Evolutionary conservation across 176 grass and related monocot species (phyloP), one percentile per base, ranked within the genome.

Genomic region (Olyra latifolia): DNA sequence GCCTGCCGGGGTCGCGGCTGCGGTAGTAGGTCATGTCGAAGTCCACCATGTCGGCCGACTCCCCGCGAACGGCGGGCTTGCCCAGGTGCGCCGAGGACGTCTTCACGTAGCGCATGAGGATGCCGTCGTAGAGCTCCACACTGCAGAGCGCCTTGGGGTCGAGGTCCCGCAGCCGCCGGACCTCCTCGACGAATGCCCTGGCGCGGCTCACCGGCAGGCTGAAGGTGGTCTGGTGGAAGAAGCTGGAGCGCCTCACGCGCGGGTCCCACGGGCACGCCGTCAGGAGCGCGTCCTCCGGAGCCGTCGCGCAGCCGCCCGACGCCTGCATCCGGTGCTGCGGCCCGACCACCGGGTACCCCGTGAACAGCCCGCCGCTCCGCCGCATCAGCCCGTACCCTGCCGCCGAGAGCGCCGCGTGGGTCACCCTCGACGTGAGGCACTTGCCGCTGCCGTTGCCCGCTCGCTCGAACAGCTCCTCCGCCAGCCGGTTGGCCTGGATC

Each of bases 21-120:
- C 93, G 82, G 78, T 92, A 95, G 76, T 95, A 95, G 16, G 89
- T 95, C 45, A 95, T 74, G 84, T 92, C 93, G 49, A 95, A 90
- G 64, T 95, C 93, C 65, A 95, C 16, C 73, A 85, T 80, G 78
- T 95, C 89, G 16, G 10, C 47, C 15, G 29, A 38, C 5, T 48
- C 30, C 6, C 29, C 61, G 4, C 4, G 7, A 1, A 12, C 0
- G 6, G 75, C 55, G 1, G 71, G 56, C 28, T 95, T 95, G 1
- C 89, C 93, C 3, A 95, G 62, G 78, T 86, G 84, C 11, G 93
- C 93, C 6, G 93, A 80, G 0, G 93, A 95, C 2, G 81, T 78
- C 78, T 78, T 85, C 2, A 92, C 84, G 80, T 89, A 95, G 29
- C 93, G 89, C 72, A 94, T 85, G 27, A 94, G 80, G 73, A 94